Evolutionary conservation across 768 basidiomycete genomes (phyloP).

Genomic region (Boletus vinaceobasis): DNA sequence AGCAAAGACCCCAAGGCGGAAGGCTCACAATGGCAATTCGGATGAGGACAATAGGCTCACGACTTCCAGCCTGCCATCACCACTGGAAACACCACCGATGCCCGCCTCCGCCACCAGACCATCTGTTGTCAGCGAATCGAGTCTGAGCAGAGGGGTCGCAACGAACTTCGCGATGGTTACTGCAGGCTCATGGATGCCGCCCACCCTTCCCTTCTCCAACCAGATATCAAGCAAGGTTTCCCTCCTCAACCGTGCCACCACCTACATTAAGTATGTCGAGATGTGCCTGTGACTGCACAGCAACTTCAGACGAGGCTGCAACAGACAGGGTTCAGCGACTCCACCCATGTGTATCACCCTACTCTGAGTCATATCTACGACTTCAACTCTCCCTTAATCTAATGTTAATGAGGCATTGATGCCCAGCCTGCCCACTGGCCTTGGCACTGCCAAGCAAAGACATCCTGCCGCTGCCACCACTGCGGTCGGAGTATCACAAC

Average conservation of each 20-base stretch:
- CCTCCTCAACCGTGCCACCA: slow-evolving; percentile 83
- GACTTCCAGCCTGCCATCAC: slow-evolving; percentile 60
- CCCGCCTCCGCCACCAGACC: slow-evolving; percentile 85
- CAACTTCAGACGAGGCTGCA: slow-evolving; percentile 75
- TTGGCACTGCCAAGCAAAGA: slow-evolving; percentile 73
- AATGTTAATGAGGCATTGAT: slow-evolving; percentile 87
- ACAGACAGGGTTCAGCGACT: slow-evolving; percentile 74
- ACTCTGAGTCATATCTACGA: background rate
- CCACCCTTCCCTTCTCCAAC: slow-evolving; percentile 83
- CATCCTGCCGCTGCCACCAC: slow-evolving; percentile 57
- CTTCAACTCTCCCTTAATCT: background rate
- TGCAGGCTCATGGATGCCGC: slow-evolving; percentile 86
- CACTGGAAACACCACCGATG: slow-evolving; percentile 50
- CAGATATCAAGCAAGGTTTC: slow-evolving; percentile 94
- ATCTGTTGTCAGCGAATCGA: slow-evolving; percentile 91
- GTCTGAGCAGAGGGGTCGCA: slow-evolving; percentile 87
- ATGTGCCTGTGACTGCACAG: slow-evolving; percentile 68
- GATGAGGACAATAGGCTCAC: slow-evolving; percentile 73
- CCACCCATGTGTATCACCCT: slow-evolving; percentile 43
- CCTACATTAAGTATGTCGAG: slow-evolving; percentile 85
- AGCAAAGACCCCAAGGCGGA: slow-evolving; percentile 46
- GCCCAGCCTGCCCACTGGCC: too few species aligned
- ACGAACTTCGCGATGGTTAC: slow-evolving; percentile 92
- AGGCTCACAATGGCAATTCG: slow-evolving; percentile 58
- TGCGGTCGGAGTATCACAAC: slow-evolving; percentile 49